Evolutionary conservation across 768 basidiomycete genomes (phyloP).

Genomic region (Kwoniella europaea): DNA sequence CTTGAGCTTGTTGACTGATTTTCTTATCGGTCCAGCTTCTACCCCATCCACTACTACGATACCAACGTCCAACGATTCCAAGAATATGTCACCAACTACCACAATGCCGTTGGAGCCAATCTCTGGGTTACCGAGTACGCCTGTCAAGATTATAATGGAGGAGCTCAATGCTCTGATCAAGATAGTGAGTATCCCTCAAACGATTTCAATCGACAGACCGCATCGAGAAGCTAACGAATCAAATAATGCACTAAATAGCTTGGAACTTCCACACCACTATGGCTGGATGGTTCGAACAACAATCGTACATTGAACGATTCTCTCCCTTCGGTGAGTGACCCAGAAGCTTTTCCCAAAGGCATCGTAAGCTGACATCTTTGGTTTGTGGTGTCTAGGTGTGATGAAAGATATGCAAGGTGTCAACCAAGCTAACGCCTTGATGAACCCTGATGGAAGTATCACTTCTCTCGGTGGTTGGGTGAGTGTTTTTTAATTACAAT

Average conservation of each 20-base stretch:
- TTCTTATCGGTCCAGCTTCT: slow-evolving; percentile 30
- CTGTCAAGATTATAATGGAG: slow-evolving; percentile 58
- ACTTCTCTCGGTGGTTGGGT: slow-evolving; percentile 56
- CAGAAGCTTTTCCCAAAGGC: background rate
- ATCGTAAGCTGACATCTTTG: background rate
- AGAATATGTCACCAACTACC: slow-evolving; percentile 61
- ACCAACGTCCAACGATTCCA: slow-evolving; percentile 63
- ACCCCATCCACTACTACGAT: slow-evolving; percentile 76
- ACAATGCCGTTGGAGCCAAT: slow-evolving; percentile 42
- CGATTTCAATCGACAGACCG: too few species aligned
- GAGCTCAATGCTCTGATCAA: slow-evolving; percentile 52
- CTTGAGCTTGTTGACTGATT: background rate
- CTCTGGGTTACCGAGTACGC: slow-evolving; percentile 57
- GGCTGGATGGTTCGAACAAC: slow-evolving; percentile 55
- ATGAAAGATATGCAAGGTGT: slow-evolving; percentile 58
- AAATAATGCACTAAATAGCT: slow-evolving; percentile 18
- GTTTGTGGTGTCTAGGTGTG: slow-evolving; percentile 25
- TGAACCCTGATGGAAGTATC: slow-evolving; percentile 54
- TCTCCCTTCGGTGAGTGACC: slow-evolving; percentile 52
- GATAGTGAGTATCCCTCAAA: slow-evolving; percentile 38
- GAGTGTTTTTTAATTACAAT: slow-evolving; percentile 20
- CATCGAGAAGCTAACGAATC: too few species aligned
- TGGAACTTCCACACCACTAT: slow-evolving; percentile 55
- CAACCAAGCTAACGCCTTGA: slow-evolving; percentile 55
- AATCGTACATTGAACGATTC: slow-evolving; percentile 53